Evolutionary conservation across 371 early-diverging fungal genomes (phyloP).

Genomic region (Ordospora colligata): DNA sequence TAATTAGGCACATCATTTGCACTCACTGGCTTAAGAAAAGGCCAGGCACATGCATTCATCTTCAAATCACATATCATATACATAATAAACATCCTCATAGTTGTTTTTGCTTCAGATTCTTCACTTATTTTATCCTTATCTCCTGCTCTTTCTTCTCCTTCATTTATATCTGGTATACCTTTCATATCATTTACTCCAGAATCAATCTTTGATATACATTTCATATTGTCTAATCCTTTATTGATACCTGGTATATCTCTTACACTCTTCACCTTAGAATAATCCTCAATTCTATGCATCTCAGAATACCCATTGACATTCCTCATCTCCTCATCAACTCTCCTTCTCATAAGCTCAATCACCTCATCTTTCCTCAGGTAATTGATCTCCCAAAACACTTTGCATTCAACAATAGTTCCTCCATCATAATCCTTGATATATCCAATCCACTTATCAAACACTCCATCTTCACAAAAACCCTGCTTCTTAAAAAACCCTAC

Average conservation of each 20-base stretch:
- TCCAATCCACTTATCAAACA: slow-evolving; percentile 88
- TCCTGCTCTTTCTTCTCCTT: slow-evolving; percentile 56
- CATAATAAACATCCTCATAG: slow-evolving; percentile 62
- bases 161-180: no score
- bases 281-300: slow-evolving; percentile 15
- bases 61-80: slow-evolving; percentile 69
- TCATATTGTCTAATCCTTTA: neutral
- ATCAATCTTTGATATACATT: neutral
- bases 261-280: neutral
- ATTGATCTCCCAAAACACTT: slow-evolving; percentile 54
- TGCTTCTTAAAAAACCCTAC: slow-evolving; percentile 97
- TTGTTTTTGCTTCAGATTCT: no score
- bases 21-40: slow-evolving; percentile 87
- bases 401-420: slow-evolving; percentile 79
- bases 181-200: slow-evolving; percentile 35
- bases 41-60: slow-evolving; percentile 77
- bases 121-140: slow-evolving; percentile 36
- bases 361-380: slow-evolving; percentile 49
- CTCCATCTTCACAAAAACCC: slow-evolving; percentile 88
- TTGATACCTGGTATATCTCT: slow-evolving; percentile 8
- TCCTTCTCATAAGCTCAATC: slow-evolving; percentile 33
- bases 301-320: slow-evolving; percentile 35
- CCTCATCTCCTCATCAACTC: slow-evolving; percentile 41
- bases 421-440: slow-evolving; percentile 99
- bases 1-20: slow-evolving; percentile 76